These are phyloP conservation scores for Coriaria nepalensis DNA, from an alignment of 306 rosid genomes.

Conservation along the genomic window DNA sequence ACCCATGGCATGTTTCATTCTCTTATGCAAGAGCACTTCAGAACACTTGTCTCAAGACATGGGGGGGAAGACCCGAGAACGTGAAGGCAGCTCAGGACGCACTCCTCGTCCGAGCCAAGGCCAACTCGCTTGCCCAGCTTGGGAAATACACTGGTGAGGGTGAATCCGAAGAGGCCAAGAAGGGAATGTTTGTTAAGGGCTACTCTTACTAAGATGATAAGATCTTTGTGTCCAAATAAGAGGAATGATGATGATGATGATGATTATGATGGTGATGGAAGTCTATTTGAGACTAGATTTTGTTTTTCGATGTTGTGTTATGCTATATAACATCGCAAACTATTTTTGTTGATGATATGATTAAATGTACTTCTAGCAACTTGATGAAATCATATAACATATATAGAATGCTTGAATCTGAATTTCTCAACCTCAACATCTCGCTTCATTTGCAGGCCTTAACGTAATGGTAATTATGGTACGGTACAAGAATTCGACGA, in stretches of 20 bases:
- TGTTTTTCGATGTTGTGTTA: slow-evolving; percentile 25
- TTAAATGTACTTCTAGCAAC: slow-evolving; percentile 32
- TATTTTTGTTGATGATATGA: slow-evolving; percentile 50
- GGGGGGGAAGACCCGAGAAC: slow-evolving; percentile 79
- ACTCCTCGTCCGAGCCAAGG: slow-evolving; percentile 59
- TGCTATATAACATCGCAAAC: slow-evolving; percentile 43
- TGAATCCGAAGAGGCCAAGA: slow-evolving; percentile 76
- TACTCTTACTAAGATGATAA: slow-evolving; percentile 36
- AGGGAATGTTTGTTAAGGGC: slow-evolving; percentile 74
- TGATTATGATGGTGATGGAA: slow-evolving; percentile 10
- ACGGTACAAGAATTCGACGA: too few species aligned
- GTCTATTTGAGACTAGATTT: slow-evolving; percentile 12
- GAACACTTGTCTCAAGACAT: slow-evolving; percentile 73
- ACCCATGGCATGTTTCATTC: slow-evolving; percentile 94
- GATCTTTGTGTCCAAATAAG: slow-evolving; percentile 5
- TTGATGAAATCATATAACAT: slow-evolving; percentile 25
- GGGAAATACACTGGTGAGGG: slow-evolving; percentile 85
- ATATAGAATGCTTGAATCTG: slow-evolving; percentile 5
- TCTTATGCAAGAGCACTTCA: slow-evolving; percentile 89
- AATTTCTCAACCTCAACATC: background rate
- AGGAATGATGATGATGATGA: slow-evolving; percentile 13
- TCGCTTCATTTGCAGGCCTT: background rate
- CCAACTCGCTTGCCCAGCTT: slow-evolving; percentile 80
- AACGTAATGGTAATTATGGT: too few species aligned
- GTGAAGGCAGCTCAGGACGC: slow-evolving; percentile 69